A percentile compares a stretch with the other conserved stretches of the same genome.
phyloP scores from a whole-genome alignment of 1,284 basidiomycete species.

The Ganoderma resinaceum region DNA sequence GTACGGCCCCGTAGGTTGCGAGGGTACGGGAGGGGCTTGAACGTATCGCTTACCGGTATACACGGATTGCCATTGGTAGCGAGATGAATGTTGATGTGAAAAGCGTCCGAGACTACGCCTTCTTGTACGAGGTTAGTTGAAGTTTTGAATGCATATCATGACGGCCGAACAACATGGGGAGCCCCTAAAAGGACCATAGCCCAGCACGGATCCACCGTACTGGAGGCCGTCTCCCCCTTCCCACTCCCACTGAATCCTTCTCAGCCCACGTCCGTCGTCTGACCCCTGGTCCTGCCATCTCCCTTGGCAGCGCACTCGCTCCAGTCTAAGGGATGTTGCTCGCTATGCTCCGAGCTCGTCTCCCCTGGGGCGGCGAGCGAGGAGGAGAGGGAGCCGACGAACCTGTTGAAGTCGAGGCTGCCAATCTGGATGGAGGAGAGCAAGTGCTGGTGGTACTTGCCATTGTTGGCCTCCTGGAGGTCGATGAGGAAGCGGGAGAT shows the following conservation, averaged over 20 bases:
- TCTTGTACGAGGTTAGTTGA: too few relatives aligned
- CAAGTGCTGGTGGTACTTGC: constrained; percentile 2
- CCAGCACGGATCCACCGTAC: background rate
- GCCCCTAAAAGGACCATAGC: too few relatives aligned
- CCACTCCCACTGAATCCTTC: too few relatives aligned
- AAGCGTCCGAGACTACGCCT: too few relatives aligned
- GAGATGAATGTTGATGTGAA: too few relatives aligned
- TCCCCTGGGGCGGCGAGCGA: constrained; percentile 8
- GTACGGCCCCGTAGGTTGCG: background rate
- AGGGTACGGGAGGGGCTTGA: background rate
- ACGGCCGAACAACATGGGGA: too few relatives aligned
- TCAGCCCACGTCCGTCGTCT: background rate
- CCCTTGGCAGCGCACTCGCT: background rate
- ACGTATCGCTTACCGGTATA: background rate
- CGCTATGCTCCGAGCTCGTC: background rate
- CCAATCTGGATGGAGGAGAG: constrained; percentile 1
- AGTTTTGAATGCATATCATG: too few relatives aligned
- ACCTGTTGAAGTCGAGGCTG: constrained; percentile 12
- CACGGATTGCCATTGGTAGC: too few relatives aligned
- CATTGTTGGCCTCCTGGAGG: constrained; percentile 13
- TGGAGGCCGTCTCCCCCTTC: background rate
- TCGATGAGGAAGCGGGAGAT: constrained; percentile 19
- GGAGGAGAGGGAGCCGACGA: constrained; percentile 5
- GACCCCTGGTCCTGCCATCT: background rate
- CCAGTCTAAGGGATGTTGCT: too few relatives aligned